Evolutionary conservation across 1,139 yeast genomes (phyloP).

Genomic region (Wickerhamomyces sp.): DNA sequence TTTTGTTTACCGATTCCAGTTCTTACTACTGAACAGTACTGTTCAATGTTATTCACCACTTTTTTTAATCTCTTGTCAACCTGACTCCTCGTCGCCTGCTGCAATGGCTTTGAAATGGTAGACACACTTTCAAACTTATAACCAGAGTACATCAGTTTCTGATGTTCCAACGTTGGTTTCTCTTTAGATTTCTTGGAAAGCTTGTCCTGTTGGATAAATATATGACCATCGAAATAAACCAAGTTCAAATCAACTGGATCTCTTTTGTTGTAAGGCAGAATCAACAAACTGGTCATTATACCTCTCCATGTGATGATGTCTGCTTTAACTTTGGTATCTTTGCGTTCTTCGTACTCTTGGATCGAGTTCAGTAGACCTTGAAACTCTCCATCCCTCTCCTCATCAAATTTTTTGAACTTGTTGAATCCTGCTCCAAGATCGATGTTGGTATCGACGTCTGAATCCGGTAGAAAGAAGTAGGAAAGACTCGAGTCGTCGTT

Average conservation of each 20-base stretch:
- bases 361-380: conserved; percentile 54
- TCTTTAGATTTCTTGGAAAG: conserved; percentile 24
- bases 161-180: conserved; percentile 31
- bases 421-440: conserved; percentile 64
- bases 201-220: conserved; percentile 69
- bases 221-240: conserved; percentile 70
- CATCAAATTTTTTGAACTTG: conserved; percentile 53
- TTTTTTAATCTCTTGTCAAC: conserved; percentile 61
- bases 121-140: conserved; percentile 82
- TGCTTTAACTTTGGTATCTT: conserved; percentile 43
- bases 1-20: conserved; percentile 78
- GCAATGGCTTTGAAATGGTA: conserved; percentile 75
- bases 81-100: conserved; percentile 53
- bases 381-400: conserved; percentile 49
- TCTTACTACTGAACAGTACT: conserved; percentile 69
- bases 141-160: conserved; percentile 58
- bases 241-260: conserved; percentile 64
- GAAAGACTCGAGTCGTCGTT: conserved; percentile 48
- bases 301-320: conserved; percentile 86
- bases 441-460: conserved; percentile 44
- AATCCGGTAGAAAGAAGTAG: conserved; percentile 77
- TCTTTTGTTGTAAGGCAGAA: conserved; percentile 49
- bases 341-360: conserved; percentile 46
- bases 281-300: conserved; percentile 61
- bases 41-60: conserved; percentile 65